A percentile compares a stretch with the other conserved stretches of the same genome.
These are phyloP conservation scores for Russula earlei DNA, from an alignment of 768 basidiomycete species.

Conservation along the genomic window DNA sequence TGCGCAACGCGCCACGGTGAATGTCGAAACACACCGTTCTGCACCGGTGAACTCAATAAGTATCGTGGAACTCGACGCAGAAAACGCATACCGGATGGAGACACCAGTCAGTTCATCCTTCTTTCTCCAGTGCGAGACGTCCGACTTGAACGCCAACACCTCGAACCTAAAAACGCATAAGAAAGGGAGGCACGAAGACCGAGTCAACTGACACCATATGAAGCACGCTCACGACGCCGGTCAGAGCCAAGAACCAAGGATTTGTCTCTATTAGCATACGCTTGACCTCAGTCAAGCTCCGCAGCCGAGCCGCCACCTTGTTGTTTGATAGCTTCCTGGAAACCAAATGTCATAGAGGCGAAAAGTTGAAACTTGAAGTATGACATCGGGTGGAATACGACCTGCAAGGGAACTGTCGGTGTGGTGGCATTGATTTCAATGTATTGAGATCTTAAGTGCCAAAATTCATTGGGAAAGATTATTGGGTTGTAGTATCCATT, in stretches of 20 bases:
- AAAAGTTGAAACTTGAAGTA: constrained; percentile 84
- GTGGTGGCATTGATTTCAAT: constrained; percentile 82
- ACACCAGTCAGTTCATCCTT: constrained; percentile 94
- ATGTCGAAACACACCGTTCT: constrained; percentile 4
- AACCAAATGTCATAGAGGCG: constrained; percentile 75
- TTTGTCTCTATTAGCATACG: constrained; percentile 85
- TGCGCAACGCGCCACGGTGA: constrained; percentile 35
- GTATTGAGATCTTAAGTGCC: constrained; percentile 78
- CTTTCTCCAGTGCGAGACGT: constrained; percentile 92
- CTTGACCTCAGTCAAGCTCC: constrained; percentile 93
- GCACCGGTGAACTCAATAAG: neutral
- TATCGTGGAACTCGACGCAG: constrained; percentile 20
- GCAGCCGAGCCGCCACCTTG: constrained; percentile 50
- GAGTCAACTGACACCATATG: constrained; percentile 64
- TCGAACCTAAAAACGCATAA: constrained; percentile 54
- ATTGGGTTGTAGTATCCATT: constrained; percentile 78
- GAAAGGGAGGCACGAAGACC: constrained; percentile 1
- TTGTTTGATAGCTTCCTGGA: constrained; percentile 77
- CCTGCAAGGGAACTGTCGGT: constrained; percentile 62
- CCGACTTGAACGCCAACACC: constrained; percentile 91
- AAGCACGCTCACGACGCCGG: constrained; percentile 74
- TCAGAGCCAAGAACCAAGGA: constrained; percentile 80
- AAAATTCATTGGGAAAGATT: constrained; percentile 91
- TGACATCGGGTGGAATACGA: constrained; percentile 79
- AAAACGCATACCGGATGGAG: constrained; percentile 58